phyloP scores from a whole-genome alignment of 805 yeast species.

The Cyberlindnera japonica region DNA sequence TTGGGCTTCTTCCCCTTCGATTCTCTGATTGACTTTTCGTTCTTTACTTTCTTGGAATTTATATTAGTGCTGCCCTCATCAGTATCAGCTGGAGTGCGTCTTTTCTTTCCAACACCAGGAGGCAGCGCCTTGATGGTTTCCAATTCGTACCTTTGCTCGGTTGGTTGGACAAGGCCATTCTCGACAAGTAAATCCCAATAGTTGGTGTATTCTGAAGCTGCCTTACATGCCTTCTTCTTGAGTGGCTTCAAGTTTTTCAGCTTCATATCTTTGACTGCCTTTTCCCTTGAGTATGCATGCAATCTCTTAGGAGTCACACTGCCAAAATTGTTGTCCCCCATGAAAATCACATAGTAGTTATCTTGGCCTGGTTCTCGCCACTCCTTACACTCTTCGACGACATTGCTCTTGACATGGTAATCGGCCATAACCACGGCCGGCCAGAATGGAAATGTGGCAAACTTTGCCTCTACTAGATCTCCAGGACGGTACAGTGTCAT shows the following conservation, averaged over 20 bases:
- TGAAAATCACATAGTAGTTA: constrained; percentile 5
- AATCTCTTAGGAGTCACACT: neutral
- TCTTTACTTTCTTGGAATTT: no score
- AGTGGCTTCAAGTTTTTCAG: neutral
- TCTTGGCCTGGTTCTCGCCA: neutral
- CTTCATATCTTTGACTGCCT: neutral
- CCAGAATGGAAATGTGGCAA: neutral
- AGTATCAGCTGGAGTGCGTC: no score
- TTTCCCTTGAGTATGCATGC: neutral
- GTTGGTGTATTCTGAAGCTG: no score
- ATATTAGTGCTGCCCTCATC: no score
- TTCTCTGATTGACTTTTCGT: neutral
- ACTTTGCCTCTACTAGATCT: constrained; percentile 1
- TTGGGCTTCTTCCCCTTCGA: neutral
- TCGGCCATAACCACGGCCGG: neutral
- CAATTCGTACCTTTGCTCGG: no score
- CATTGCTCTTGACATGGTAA: neutral
- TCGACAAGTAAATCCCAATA: no score
- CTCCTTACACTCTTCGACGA: neutral
- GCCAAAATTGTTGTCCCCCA: constrained; percentile 10
- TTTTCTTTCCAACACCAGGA: no score
- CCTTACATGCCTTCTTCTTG: neutral
- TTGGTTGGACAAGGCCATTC: no score
- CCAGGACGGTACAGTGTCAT: constrained; percentile 1
- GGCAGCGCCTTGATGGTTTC: no score